Evolutionary conservation across 176 grass and related monocot genomes (phyloP).

Genomic region (Triticum turgidum): DNA sequence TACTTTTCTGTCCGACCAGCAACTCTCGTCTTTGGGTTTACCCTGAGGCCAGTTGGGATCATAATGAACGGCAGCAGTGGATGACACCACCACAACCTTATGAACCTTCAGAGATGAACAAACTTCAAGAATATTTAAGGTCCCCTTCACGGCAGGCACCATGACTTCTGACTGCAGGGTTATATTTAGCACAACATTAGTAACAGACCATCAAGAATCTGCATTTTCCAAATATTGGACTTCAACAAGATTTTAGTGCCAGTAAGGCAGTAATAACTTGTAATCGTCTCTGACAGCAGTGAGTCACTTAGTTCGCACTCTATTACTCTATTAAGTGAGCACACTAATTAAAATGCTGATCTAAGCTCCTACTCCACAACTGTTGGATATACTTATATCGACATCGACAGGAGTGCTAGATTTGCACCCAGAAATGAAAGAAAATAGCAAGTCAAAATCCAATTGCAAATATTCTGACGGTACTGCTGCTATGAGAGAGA

Average conservation of each 20-base stretch:
- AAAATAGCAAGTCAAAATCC: too few species aligned
- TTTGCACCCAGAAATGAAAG: too few species aligned
- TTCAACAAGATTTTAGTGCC: not conserved
- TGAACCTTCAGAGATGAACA: conserved; percentile 14
- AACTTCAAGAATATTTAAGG: conserved; percentile 30
- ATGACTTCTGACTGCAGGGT: conserved; percentile 19
- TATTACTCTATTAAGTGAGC: too few species aligned
- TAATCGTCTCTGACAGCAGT: too few species aligned
- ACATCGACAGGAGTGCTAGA: too few species aligned
- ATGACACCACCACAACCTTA: conserved; percentile 33
- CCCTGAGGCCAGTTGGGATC: conserved; percentile 33
- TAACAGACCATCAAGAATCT: not conserved
- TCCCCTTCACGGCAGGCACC: conserved; percentile 30
- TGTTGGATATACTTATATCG: too few species aligned
- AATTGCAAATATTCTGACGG: too few species aligned
- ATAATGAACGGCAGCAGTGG: not conserved
- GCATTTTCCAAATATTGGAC: not conserved
- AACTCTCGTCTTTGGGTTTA: conserved; percentile 34
- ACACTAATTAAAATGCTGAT: too few species aligned
- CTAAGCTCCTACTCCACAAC: too few species aligned
- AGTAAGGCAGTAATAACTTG: too few species aligned
- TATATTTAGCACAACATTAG: not conserved
- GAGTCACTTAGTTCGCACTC: too few species aligned
- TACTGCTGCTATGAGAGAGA: too few species aligned
- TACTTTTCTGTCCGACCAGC: conserved; percentile 40